Evolutionary conservation across 345 rosid genomes (phyloP).

Genomic region (Rhizophora apiculata): DNA sequence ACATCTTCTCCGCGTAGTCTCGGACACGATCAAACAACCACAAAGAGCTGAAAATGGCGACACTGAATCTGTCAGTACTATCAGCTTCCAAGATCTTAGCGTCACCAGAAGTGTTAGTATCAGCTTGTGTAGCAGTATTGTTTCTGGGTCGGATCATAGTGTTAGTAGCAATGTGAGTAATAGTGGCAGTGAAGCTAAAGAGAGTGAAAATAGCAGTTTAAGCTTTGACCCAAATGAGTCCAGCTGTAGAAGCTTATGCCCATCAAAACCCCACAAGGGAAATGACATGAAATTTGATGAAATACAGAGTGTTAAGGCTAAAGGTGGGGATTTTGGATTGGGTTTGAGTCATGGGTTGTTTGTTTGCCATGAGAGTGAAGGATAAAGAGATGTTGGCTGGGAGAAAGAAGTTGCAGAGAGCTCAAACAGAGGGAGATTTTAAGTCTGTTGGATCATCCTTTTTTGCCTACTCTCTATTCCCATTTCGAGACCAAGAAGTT

Average conservation of each 20-base stretch:
- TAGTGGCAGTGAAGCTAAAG: slow-evolving; percentile 32
- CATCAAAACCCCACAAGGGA: slow-evolving; percentile 79
- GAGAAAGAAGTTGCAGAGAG: slow-evolving; percentile 63
- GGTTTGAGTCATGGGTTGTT: slow-evolving; percentile 59
- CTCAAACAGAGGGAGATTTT: slow-evolving; percentile 69
- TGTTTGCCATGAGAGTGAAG: slow-evolving; percentile 83
- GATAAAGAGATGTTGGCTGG: slow-evolving; percentile 70
- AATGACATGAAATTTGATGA: slow-evolving; percentile 77
- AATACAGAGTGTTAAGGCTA: slow-evolving; percentile 46
- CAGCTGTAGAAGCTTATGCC: slow-evolving; percentile 43
- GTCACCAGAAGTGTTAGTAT: slow-evolving; percentile 35
- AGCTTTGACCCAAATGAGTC: slow-evolving; percentile 36
- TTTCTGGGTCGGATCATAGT: slow-evolving; percentile 45
- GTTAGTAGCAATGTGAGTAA: slow-evolving; percentile 38
- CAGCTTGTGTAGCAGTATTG: slow-evolving; percentile 36
- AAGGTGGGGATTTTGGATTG: slow-evolving; percentile 54
- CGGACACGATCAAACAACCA: slow-evolving; percentile 32
- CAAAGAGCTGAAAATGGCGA: slow-evolving; percentile 33
- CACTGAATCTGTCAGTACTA: slow-evolving; percentile 23
- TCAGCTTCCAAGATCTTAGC: slow-evolving; percentile 41
- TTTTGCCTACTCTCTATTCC: slow-evolving; percentile 72
- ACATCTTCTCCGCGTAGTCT: slow-evolving; percentile 14
- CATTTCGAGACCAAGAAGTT: slow-evolving; percentile 84
- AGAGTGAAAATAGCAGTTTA: slow-evolving; percentile 33
- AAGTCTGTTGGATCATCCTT: slow-evolving; percentile 73